Conservation (phyloP, 2,329 filamentous ascomycete species). For the Amauroascus niger region DNA sequence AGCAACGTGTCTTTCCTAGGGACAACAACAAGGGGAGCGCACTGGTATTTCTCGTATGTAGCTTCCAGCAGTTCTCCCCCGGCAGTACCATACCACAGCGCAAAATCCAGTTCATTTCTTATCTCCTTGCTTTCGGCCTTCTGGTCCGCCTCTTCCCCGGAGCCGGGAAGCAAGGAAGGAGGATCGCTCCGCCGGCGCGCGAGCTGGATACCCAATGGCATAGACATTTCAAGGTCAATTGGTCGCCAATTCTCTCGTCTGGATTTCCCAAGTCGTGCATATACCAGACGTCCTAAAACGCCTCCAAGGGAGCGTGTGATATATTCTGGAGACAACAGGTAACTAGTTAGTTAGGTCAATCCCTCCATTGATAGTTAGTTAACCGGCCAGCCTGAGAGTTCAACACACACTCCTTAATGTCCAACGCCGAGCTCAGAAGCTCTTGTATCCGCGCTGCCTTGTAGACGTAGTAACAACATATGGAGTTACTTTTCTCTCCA, state of each 20-base stretch:
- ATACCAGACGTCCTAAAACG: no score
- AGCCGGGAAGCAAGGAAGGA: neutral
- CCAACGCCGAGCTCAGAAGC: no score
- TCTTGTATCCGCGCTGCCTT: no score
- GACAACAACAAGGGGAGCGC: constrained; percentile 27
- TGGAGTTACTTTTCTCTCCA: no score
- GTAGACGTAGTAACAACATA: no score
- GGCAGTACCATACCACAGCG: constrained; percentile 48
- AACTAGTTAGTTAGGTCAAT: no score
- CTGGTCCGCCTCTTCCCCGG: neutral
- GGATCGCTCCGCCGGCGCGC: constrained; percentile 1
- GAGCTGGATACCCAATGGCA: neutral
- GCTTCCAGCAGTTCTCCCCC: constrained; percentile 64
- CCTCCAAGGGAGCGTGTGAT: no score
- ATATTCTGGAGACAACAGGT: no score
- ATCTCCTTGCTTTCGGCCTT: constrained; percentile 26
- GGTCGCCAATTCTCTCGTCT: neutral
- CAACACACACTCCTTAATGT: no score
- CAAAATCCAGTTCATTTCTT: constrained; percentile 51
- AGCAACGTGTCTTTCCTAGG: constrained; percentile 1
- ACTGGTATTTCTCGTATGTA: constrained; percentile 79
- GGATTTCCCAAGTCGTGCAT: neutral
- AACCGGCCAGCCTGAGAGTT: no score
- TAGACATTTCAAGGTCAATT: neutral
- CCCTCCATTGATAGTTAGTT: no score